Evolutionary conservation across 2,329 filamentous ascomycete genomes (phyloP).

Genomic region (Colletotrichum truncatum): DNA sequence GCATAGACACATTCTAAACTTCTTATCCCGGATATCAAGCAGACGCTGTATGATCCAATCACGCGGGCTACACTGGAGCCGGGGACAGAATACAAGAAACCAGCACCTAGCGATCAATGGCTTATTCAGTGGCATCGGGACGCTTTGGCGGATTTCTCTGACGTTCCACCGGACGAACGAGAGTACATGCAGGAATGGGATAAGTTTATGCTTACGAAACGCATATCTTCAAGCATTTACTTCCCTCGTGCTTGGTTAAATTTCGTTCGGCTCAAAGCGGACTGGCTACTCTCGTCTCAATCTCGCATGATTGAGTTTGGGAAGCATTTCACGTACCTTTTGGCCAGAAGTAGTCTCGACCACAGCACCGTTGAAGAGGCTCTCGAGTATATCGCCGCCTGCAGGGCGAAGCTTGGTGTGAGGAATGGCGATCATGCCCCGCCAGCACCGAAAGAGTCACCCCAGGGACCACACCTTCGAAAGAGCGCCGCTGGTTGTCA

Average conservation of each 20-base stretch:
- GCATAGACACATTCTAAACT: slow-evolving; percentile 33
- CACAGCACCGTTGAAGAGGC: slow-evolving; percentile 54
- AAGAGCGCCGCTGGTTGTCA: slow-evolving; percentile 56
- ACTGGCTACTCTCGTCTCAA: slow-evolving; percentile 60
- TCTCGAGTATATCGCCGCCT: slow-evolving; percentile 52
- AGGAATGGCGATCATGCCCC: neutral
- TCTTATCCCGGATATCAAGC: slow-evolving; percentile 58
- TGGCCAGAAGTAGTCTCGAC: slow-evolving; percentile 57
- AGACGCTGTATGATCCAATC: slow-evolving; percentile 65
- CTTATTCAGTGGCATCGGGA: slow-evolving; percentile 68
- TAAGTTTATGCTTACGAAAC: slow-evolving; percentile 60
- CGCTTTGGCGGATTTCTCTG: slow-evolving; percentile 64
- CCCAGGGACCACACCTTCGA: slow-evolving; percentile 46
- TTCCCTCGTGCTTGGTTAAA: slow-evolving; percentile 60
- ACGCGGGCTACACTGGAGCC: slow-evolving; percentile 62
- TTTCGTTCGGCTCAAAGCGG: slow-evolving; percentile 59
- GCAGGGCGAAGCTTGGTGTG: slow-evolving; percentile 41
- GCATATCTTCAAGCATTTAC: slow-evolving; percentile 60
- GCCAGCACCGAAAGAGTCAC: slow-evolving; percentile 37
- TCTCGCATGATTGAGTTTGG: slow-evolving; percentile 63
- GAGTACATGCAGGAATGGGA: slow-evolving; percentile 70
- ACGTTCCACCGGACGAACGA: slow-evolving; percentile 62
- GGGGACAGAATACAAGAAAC: slow-evolving; percentile 53
- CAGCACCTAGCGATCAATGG: slow-evolving; percentile 60
- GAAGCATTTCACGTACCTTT: slow-evolving; percentile 61